phyloP scores from a whole-genome alignment of 768 basidiomycete genomes.

The Lentinula guzmanii region DNA sequence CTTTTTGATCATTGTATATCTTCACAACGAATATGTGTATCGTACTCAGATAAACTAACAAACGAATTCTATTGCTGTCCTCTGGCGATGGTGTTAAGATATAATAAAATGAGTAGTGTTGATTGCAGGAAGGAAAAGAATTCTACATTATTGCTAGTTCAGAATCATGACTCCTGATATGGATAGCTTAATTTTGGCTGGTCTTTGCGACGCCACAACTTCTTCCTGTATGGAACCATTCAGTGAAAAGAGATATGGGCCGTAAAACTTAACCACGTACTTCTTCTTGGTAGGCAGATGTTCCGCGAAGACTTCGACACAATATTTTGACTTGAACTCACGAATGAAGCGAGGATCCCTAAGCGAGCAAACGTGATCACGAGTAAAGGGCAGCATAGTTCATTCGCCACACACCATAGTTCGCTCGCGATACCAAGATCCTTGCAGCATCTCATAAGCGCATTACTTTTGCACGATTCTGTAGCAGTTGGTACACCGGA shows the following conservation, averaged over 20 bases:
- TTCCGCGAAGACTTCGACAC: slow-evolving; percentile 82
- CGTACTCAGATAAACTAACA: neutral
- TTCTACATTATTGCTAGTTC: no score
- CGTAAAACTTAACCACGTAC: slow-evolving; percentile 38
- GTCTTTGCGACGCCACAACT: slow-evolving; percentile 87
- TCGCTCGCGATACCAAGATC: slow-evolving; percentile 95
- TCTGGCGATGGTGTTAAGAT: no score
- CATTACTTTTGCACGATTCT: slow-evolving; percentile 94
- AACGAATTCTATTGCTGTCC: neutral
- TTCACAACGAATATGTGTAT: neutral
- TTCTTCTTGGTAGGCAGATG: slow-evolving; percentile 85
- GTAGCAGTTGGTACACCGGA: slow-evolving; percentile 88
- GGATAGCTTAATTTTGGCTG: slow-evolving; percentile 85
- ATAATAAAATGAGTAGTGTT: no score
- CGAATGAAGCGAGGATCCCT: slow-evolving; percentile 97
- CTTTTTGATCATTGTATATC: slow-evolving; percentile 3
- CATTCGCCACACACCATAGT: slow-evolving; percentile 62
- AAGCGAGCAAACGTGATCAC: neutral
- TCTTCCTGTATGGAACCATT: slow-evolving; percentile 51
- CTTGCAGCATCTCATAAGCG: slow-evolving; percentile 96
- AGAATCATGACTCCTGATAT: slow-evolving; percentile 55
- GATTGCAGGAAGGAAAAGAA: no score
- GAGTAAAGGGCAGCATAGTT: neutral
- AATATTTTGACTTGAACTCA: slow-evolving; percentile 81
- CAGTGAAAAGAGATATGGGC: slow-evolving; percentile 1